Conservation (phyloP, 2,329 filamentous ascomycete genomes). For the Diaporthe sp. region DNA sequence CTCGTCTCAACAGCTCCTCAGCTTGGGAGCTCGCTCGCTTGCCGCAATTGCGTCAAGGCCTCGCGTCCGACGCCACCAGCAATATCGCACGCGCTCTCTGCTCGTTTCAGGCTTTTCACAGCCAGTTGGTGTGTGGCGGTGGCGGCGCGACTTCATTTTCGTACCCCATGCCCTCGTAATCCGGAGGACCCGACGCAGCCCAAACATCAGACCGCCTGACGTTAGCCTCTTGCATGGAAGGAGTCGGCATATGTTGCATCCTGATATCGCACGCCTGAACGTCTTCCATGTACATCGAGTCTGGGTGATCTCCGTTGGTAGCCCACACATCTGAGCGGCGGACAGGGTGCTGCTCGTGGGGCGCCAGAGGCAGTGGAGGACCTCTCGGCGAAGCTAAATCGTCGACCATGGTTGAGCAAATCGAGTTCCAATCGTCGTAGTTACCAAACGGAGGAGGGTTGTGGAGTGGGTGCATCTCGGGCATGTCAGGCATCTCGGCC, state of each 20-base stretch:
- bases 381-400: constrained; percentile 35
- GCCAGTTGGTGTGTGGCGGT: constrained; percentile 35
- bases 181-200: constrained; percentile 29
- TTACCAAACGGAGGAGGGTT: constrained; percentile 34
- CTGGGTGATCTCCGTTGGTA: constrained; percentile 25
- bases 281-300: constrained; percentile 38
- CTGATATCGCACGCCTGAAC: constrained; percentile 35
- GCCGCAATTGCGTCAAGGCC: not conserved
- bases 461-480: constrained; percentile 10
- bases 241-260: constrained; percentile 24
- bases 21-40: not conserved
- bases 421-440: constrained; percentile 38
- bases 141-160: constrained; percentile 36
- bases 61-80: not conserved
- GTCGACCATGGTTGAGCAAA: constrained; percentile 39
- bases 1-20: constrained; percentile 15
- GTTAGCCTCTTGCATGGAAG: constrained; percentile 7
- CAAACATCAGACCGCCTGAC: constrained; percentile 34
- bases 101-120: constrained; percentile 8
- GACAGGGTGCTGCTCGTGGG: constrained; percentile 33
- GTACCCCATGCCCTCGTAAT: constrained; percentile 38
- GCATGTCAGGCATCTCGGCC: constrained; percentile 15
- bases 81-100: not conserved
- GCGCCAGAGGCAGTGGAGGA: constrained; percentile 31
- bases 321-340: constrained; percentile 37